phyloP scores from a whole-genome alignment of 2,329 filamentous ascomycete species.

The Thermothelomyces thermophilus region DNA sequence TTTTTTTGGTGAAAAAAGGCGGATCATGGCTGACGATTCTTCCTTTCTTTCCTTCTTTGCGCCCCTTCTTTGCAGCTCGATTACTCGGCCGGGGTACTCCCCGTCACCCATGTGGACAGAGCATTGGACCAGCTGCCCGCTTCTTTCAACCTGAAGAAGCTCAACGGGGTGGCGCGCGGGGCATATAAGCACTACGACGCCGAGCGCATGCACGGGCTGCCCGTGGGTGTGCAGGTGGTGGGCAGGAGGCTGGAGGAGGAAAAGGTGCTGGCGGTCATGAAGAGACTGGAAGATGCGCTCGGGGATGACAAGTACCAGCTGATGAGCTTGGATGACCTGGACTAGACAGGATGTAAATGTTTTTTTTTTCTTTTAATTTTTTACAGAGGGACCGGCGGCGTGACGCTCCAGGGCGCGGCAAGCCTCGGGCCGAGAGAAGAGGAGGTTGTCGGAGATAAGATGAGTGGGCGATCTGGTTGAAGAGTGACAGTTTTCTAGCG shows the following conservation, averaged over 20 bases:
- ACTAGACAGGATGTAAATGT: slow-evolving; percentile 7
- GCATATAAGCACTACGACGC: slow-evolving; percentile 85
- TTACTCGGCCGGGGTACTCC: slow-evolving; percentile 75
- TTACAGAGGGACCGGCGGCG: not conserved
- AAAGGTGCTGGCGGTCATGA: slow-evolving; percentile 78
- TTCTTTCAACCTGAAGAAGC: slow-evolving; percentile 51
- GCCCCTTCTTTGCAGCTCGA: slow-evolving; percentile 64
- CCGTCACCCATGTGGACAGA: slow-evolving; percentile 77
- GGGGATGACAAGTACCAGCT: slow-evolving; percentile 49
- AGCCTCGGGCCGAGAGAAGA: not conserved
- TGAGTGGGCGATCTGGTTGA: not conserved
- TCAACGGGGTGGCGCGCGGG: slow-evolving; percentile 74
- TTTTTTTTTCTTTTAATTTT: not conserved
- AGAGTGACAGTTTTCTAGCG: not conserved
- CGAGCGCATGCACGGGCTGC: slow-evolving; percentile 75
- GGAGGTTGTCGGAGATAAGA: not conserved
- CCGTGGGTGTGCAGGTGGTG: slow-evolving; percentile 79
- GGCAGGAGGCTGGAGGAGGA: slow-evolving; percentile 77
- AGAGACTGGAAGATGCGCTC: slow-evolving; percentile 67
- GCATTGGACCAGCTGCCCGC: slow-evolving; percentile 58
- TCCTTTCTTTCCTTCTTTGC: too few species aligned
- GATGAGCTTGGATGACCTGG: slow-evolving; percentile 38
- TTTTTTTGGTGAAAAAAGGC: too few species aligned
- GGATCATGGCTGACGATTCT: not conserved
- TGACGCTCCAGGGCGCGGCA: not conserved